Evolutionary conservation across 148 eudicot species (phyloP).

Genomic region (Heliamphora exappendiculata): DNA sequence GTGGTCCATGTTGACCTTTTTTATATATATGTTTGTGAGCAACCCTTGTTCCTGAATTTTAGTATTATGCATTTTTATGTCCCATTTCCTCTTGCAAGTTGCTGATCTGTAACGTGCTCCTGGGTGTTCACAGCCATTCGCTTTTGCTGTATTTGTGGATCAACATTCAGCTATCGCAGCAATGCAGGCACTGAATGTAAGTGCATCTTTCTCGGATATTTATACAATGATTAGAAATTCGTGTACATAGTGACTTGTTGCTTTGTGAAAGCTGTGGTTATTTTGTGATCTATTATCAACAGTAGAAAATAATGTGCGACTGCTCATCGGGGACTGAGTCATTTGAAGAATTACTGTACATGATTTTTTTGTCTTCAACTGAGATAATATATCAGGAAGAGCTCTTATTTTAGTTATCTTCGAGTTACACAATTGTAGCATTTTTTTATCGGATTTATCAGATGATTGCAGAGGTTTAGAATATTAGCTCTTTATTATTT

Average conservation of each 20-base stretch:
- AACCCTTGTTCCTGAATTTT: neutral
- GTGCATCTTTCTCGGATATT: slow-evolving; percentile 10
- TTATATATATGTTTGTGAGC: neutral
- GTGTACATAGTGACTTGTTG: neutral
- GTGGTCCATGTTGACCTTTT: neutral
- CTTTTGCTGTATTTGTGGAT: slow-evolving; percentile 70
- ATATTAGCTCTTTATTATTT: neutral
- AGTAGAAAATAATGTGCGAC: neutral
- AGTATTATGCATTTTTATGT: neutral
- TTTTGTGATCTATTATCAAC: neutral
- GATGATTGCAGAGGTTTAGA: neutral
- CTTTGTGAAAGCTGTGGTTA: neutral
- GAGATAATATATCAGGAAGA: neutral
- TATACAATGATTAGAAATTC: neutral
- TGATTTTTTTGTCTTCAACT: neutral
- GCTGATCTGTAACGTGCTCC: slow-evolving; percentile 16
- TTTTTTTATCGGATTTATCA: neutral
- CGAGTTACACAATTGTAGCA: neutral
- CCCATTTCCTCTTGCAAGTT: neutral
- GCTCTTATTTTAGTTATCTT: neutral
- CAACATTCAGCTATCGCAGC: slow-evolving; percentile 84
- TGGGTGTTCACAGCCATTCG: slow-evolving; percentile 60
- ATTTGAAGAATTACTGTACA: neutral
- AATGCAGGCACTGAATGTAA: slow-evolving; percentile 81
- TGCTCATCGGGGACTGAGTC: neutral